Base-by-base conservation (phyloP, 2,329 filamentous ascomycete genomes). In the Phialemoniopsis sp. region DNA sequence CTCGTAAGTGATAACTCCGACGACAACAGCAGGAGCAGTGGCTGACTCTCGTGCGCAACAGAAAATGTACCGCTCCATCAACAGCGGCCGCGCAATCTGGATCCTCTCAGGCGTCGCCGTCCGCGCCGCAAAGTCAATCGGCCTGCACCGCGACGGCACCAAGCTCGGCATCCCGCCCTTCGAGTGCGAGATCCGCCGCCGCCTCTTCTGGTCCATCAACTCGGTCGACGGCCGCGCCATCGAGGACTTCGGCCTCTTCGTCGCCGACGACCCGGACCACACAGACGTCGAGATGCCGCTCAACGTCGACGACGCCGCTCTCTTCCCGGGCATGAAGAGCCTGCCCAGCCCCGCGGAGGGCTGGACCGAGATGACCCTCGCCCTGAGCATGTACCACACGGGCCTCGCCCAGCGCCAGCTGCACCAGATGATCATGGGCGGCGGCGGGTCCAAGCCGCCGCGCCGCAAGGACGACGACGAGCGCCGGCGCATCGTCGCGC, bases 311-410 rank as follows among this genome's bases (percentile, higher is more conserved):
- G 74, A 78, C 43, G 49, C 46, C 19, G 69, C 72, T 31, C 52
- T 78, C 4, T 47, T 56, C 10, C 68, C 71, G 1, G 54, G 56
- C n/a, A 70, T 68, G 62, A 58, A 50, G 7, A 60, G 63, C 1
- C 63, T 70, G 13, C 46, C 48, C 16, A 65, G 69, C 0, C 41
- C 60, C 6, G 65, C 68, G 12, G 57, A 67, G 13, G 59, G 56
- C 17, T 76, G 72, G 53, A 76, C 74, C 2, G 71, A 76, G 35
- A 75, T 76, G 65, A 71, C 72, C 0, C 72, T 77, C 43, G 65
- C 63, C 32, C 52, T 76, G 4, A 64, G 76, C 15, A 60, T 72
- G 4, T 70, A 68, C 44, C 68, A 76, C 41, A 63, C 74, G 4
- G 60, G 66, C 13, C 66, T 66, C 42, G 67, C 67, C 3, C 64